A percentile compares a stretch with the other conserved stretches of the same genome.
phyloP scores from a whole-genome alignment of 345 rosid species.

The Salix koriyanagi region DNA sequence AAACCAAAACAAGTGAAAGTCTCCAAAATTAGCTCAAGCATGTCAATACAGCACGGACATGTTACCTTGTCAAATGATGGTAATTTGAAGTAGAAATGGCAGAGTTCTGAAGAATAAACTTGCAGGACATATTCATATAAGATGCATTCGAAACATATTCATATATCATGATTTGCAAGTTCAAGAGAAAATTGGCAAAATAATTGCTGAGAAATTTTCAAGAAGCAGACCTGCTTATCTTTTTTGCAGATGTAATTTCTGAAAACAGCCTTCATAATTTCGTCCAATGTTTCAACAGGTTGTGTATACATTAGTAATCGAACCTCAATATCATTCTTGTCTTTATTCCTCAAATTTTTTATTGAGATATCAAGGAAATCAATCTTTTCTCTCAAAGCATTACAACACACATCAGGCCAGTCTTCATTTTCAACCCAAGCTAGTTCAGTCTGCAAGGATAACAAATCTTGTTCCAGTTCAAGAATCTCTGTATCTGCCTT shows the following conservation, averaged over 20 bases:
- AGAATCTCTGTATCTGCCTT: constrained; percentile 49
- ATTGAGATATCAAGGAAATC: constrained; percentile 30
- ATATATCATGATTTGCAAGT: background rate
- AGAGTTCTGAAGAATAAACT: background rate
- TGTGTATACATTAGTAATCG: constrained; percentile 27
- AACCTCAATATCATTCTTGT: constrained; percentile 31
- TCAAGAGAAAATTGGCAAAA: constrained; percentile 1
- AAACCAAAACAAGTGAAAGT: background rate
- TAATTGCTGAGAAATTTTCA: background rate
- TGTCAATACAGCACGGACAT: background rate
- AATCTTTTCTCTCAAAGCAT: constrained; percentile 45
- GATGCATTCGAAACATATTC: background rate
- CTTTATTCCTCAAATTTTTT: constrained; percentile 33
- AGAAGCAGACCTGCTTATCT: constrained; percentile 40
- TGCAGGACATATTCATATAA: background rate
- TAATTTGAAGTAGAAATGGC: background rate
- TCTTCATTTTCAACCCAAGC: constrained; percentile 49
- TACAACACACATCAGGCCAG: constrained; percentile 42
- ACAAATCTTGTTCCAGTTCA: constrained; percentile 45
- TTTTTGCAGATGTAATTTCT: constrained; percentile 16
- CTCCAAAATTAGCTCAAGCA: background rate
- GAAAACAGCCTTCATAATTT: constrained; percentile 36
- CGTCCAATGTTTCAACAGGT: constrained; percentile 40
- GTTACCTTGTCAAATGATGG: background rate
- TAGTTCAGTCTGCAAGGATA: constrained; percentile 40